phyloP scores from a whole-genome alignment of 129 eudicot genomes.

The Flaveria robusta region DNA sequence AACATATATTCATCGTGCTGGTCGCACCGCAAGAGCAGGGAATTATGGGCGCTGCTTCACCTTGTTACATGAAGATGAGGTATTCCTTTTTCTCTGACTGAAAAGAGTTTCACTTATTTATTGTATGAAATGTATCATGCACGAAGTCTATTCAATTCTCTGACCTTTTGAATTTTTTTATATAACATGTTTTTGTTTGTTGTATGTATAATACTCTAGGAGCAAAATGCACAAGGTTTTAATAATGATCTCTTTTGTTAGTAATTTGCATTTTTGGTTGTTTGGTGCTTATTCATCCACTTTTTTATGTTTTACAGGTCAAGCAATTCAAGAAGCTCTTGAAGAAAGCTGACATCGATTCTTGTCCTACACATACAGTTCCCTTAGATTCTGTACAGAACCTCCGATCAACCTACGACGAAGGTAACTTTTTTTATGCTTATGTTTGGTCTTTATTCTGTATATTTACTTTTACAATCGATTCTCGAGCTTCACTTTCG shows the following conservation, averaged over 20 bases:
- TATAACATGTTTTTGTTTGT: neutral
- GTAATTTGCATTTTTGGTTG: neutral
- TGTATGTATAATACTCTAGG: neutral
- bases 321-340: conserved; percentile 62
- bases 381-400: conserved; percentile 62
- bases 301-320: conserved; percentile 48
- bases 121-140: neutral
- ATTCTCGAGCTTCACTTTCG: neutral
- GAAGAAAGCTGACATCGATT: conserved; percentile 68
- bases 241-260: neutral
- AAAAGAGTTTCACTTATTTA: neutral
- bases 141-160: neutral
- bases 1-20: conserved; percentile 92
- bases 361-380: conserved; percentile 50
- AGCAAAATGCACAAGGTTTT: neutral
- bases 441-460: neutral
- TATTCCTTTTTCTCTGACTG: conserved; percentile 24
- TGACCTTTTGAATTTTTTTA: neutral
- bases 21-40: conserved; percentile 96
- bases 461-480: neutral
- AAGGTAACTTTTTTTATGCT: conserved; percentile 41
- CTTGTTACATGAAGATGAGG: conserved; percentile 70
- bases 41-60: conserved; percentile 80
- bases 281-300: conserved; percentile 12
- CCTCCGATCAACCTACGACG: conserved; percentile 48